phyloP scores from a whole-genome alignment of 257 asterid species.

The Solanum rostratum region DNA sequence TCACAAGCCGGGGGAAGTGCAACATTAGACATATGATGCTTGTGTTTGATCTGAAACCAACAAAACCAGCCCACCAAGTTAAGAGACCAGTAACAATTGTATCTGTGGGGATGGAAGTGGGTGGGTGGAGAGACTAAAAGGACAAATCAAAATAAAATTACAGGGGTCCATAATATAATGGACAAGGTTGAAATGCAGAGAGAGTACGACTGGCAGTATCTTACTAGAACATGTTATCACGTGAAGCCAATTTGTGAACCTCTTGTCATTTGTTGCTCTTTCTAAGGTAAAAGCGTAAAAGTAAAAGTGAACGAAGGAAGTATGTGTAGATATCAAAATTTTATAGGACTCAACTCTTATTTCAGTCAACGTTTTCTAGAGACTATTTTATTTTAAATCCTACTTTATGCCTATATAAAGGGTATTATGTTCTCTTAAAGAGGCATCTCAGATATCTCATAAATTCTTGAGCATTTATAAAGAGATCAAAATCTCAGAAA shows the following conservation, averaged over 20 bases:
- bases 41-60: neutral
- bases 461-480: no score
- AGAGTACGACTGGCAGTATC: neutral
- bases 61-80: neutral
- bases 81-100: neutral
- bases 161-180: neutral
- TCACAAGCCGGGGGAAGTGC: neutral
- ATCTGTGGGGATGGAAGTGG: neutral
- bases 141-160: no score
- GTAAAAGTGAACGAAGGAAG: neutral
- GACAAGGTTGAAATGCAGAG: neutral
- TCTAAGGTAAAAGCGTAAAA: conserved; percentile 3
- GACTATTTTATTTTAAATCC: no score
- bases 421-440: no score
- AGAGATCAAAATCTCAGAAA: no score
- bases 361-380: no score
- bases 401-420: no score
- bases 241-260: conserved; percentile 17
- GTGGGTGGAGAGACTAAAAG: neutral
- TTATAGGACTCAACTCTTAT: no score
- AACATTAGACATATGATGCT: neutral
- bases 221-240: neutral
- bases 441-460: no score
- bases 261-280: conserved; percentile 23
- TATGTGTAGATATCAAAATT: no score